phyloP scores from a whole-genome alignment of 164 flowering plant genomes.

The Euptelea pleiosperma region DNA sequence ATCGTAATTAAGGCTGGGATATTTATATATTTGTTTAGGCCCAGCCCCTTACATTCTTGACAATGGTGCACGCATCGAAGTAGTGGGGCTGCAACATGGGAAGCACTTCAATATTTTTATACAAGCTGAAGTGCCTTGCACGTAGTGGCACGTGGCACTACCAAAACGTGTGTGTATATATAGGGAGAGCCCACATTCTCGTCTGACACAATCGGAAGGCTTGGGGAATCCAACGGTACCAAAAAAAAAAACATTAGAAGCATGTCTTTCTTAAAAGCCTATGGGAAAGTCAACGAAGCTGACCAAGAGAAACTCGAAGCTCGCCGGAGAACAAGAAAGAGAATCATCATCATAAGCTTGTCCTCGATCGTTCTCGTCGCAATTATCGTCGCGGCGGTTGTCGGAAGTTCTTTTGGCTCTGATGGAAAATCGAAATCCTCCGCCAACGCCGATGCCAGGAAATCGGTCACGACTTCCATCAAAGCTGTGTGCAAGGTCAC shows the following conservation, averaged over 20 bases:
- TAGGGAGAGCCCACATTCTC: not conserved
- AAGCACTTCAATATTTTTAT: not conserved
- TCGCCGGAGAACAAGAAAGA: conserved; percentile 37
- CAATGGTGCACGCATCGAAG: no score
- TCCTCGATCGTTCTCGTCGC: conserved; percentile 47
- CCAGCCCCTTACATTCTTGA: no score
- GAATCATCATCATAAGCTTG: conserved; percentile 43
- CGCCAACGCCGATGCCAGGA: not conserved
- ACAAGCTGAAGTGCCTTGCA: not conserved
- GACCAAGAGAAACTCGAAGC: conserved; percentile 41
- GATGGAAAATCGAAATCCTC: not conserved
- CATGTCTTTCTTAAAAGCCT: conserved; percentile 28
- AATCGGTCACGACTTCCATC: conserved; percentile 30
- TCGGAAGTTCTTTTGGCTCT: conserved; percentile 28
- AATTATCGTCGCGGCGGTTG: conserved; percentile 45
- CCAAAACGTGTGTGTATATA: not conserved
- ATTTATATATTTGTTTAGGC: no score
- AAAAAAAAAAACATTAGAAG: not conserved
- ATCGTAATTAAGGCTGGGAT: no score
- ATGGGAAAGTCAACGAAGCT: conserved; percentile 48
- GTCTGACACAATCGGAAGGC: no score
- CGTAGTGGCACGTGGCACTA: not conserved
- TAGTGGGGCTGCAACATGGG: conserved; percentile 9
- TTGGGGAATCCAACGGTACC: no score
- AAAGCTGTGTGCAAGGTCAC: conserved; percentile 58